phyloP scores from a whole-genome alignment of 2,329 filamentous ascomycete species.

The Apiospora aurea region DNA sequence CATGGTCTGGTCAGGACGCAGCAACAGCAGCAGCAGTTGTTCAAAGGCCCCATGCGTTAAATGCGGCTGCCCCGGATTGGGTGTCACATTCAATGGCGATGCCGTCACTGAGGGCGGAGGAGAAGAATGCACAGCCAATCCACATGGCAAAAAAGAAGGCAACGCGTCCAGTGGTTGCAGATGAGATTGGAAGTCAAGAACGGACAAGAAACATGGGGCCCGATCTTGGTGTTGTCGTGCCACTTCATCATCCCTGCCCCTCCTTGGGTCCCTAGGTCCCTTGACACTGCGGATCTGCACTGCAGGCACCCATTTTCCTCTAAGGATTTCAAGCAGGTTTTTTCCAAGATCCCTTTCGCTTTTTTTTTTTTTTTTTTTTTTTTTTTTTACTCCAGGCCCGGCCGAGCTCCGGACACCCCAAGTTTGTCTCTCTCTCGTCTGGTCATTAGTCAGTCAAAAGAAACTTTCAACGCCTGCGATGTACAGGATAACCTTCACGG shows the following conservation, averaged over 20 bases:
- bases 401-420: not conserved
- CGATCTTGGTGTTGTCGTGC: constrained; percentile 1
- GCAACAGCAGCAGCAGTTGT: not conserved
- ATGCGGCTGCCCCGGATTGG: not conserved
- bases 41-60: not conserved
- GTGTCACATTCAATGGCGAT: not conserved
- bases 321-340: not conserved
- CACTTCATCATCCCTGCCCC: constrained; percentile 15
- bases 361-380: too few species aligned
- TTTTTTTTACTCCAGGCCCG: not conserved
- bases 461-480: not conserved
- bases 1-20: not conserved
- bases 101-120: not conserved
- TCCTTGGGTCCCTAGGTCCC: not conserved
- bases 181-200: constrained; percentile 4
- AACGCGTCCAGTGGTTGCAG: not conserved
- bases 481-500: not conserved
- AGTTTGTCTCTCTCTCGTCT: not conserved
- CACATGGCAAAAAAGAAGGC: not conserved
- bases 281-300: not conserved
- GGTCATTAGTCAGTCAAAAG: not conserved
- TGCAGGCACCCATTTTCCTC: not conserved
- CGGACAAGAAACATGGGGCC: not conserved
- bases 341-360: too few species aligned
- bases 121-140: not conserved